Evolutionary conservation across 78 protist genomes (phyloP).

Genomic region (Dictyostelium capitatum): DNA sequence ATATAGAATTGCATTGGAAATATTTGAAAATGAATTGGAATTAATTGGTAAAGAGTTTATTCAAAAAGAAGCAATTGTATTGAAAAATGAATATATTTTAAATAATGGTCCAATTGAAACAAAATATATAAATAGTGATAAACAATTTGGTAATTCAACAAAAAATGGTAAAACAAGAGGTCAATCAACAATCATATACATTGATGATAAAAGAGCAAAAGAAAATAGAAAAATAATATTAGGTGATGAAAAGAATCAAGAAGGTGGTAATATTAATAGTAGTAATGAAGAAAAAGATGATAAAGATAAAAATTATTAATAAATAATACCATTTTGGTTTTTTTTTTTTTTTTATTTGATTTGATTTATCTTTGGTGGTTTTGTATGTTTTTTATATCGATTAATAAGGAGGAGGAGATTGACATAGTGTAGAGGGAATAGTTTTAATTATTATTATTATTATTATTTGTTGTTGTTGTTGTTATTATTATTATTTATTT

Average conservation of each 20-base stretch:
- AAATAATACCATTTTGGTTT: no score
- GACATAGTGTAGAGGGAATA: no score
- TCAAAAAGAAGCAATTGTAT: neutral
- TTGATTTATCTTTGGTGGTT: no score
- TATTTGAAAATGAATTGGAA: constrained; percentile 63
- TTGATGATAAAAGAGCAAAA: neutral
- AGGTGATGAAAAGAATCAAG: neutral
- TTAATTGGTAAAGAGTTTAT: constrained; percentile 37
- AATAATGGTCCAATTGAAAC: constrained; percentile 5
- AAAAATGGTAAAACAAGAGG: neutral
- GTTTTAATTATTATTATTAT: no score
- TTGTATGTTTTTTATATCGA: no score
- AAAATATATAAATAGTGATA: neutral
- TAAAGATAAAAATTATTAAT: no score
- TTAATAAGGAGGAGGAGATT: no score
- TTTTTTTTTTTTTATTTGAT: no score
- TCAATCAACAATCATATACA: neutral
- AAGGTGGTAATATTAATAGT: no score
- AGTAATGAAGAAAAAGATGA: no score
- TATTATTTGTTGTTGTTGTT: neutral
- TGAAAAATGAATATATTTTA: neutral
- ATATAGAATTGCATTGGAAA: constrained; percentile 15
- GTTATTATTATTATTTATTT: neutral
- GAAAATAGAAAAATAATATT: no score
- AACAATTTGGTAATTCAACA: neutral